Conservation (phyloP, 305 asterid species). For the Fraxinus baroniana region DNA sequence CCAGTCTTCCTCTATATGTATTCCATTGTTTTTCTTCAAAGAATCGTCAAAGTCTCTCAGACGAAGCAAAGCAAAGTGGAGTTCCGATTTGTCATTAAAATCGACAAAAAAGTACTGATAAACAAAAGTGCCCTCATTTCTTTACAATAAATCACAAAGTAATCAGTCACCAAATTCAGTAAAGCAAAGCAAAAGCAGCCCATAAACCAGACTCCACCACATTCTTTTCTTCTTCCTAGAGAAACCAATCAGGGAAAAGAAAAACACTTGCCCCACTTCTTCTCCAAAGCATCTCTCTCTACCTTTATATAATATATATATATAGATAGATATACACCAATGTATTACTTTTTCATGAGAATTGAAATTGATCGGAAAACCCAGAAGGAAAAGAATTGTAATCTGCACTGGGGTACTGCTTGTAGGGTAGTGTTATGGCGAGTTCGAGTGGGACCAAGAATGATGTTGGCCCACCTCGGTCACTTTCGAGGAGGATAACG, state of each 20-base stretch:
- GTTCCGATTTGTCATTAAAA: constrained; percentile 11
- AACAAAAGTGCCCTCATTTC: constrained; percentile 26
- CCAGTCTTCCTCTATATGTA: constrained; percentile 17
- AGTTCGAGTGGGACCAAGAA: constrained; percentile 86
- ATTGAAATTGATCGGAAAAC: constrained; percentile 8
- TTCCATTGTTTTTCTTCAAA: not conserved
- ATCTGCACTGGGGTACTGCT: constrained; percentile 12
- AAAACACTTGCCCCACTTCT: constrained; percentile 47
- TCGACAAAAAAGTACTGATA: constrained; percentile 12
- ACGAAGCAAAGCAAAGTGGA: constrained; percentile 35
- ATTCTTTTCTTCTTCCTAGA: constrained; percentile 70
- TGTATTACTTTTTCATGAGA: constrained; percentile 32
- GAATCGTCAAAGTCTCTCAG: constrained; percentile 14
- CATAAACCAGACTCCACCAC: constrained; percentile 25
- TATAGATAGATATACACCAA: constrained; percentile 22
- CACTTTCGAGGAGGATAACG: constrained; percentile 52
- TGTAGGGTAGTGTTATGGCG: constrained; percentile 54
- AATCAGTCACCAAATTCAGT: constrained; percentile 23
- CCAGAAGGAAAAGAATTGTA: constrained; percentile 16
- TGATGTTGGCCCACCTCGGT: constrained; percentile 57
- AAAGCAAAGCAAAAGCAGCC: constrained; percentile 33
- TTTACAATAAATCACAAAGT: constrained; percentile 17
- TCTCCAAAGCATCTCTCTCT: constrained; percentile 57
- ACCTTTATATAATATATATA: constrained; percentile 12
- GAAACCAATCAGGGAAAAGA: constrained; percentile 39